A percentile compares a stretch with the other conserved stretches of the same genome.
Conservation (phyloP, 805 yeast genomes). For the Hermanozyma aechmeae region DNA sequence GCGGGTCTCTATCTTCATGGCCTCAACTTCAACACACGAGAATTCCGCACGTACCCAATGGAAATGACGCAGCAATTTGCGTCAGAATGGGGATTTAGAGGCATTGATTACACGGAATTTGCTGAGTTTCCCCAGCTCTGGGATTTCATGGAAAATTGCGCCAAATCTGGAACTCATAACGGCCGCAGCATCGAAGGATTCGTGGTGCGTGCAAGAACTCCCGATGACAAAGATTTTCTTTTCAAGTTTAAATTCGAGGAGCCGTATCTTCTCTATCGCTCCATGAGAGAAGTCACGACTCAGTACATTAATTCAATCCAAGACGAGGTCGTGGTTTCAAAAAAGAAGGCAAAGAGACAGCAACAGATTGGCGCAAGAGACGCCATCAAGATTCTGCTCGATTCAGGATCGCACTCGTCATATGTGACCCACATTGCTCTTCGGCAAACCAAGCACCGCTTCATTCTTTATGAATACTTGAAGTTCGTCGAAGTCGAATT, state of each 20-base stretch:
- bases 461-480: slow-evolving; percentile 58
- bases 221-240: slow-evolving; percentile 42
- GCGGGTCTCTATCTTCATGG: slow-evolving; percentile 92
- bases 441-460: slow-evolving; percentile 33
- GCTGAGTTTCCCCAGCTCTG: slow-evolving; percentile 33
- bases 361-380: too few species aligned
- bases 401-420: too few species aligned
- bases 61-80: slow-evolving; percentile 54
- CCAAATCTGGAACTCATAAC: slow-evolving; percentile 61
- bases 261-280: slow-evolving; percentile 86
- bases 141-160: slow-evolving; percentile 44
- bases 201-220: slow-evolving; percentile 42
- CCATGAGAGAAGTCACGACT: slow-evolving; percentile 81
- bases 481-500: slow-evolving; percentile 55
- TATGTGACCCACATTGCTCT: slow-evolving; percentile 8
- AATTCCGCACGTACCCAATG: slow-evolving; percentile 60
- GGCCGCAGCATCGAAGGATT: slow-evolving; percentile 84
- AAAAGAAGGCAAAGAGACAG: too few species aligned
- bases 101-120: slow-evolving; percentile 39
- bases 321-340: slow-evolving; percentile 26
- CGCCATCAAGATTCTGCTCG: too few species aligned
- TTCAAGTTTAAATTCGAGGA: slow-evolving; percentile 94
- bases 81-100: slow-evolving; percentile 56
- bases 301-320: slow-evolving; percentile 16
- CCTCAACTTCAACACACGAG: slow-evolving; percentile 55